phyloP scores from a whole-genome alignment of 2,329 filamentous ascomycete genomes.

The Fusarium tanahbumbuense region DNA sequence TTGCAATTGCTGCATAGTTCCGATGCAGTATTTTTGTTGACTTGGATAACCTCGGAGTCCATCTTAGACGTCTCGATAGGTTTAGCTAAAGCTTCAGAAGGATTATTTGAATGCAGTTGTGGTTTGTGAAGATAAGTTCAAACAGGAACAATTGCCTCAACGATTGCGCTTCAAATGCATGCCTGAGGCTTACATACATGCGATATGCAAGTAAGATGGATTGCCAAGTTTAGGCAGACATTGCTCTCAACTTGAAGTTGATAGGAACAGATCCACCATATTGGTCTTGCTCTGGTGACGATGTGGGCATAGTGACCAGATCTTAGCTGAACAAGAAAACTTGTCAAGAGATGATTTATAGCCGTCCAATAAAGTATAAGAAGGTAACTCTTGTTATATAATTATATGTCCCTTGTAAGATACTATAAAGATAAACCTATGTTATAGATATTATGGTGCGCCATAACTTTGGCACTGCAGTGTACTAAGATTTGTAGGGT shows the following conservation, averaged over 20 bases:
- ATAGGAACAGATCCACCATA: not conserved
- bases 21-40: not conserved
- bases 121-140: not conserved
- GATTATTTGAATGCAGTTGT: not conserved
- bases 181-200: not conserved
- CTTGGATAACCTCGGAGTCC: not conserved
- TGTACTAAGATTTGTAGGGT: too few relatives aligned
- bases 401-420: too few relatives aligned
- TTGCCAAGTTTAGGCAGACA: not conserved
- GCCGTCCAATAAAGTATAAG: too few relatives aligned
- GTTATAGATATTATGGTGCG: too few relatives aligned
- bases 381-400: too few relatives aligned
- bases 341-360: too few relatives aligned
- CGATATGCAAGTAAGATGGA: not conserved
- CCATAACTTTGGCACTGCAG: rapidly evolving
- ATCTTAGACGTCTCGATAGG: rapidly evolving
- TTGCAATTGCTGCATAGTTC: not conserved
- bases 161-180: not conserved
- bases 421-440: too few relatives aligned
- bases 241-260: rapidly evolving
- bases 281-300: too few relatives aligned
- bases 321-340: too few relatives aligned
- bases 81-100: rapidly evolving
- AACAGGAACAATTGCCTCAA: not conserved
- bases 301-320: rapidly evolving